phyloP scores from a whole-genome alignment of 495 filamentous ascomycete genomes.

The Cryomyces antarcticus region DNA sequence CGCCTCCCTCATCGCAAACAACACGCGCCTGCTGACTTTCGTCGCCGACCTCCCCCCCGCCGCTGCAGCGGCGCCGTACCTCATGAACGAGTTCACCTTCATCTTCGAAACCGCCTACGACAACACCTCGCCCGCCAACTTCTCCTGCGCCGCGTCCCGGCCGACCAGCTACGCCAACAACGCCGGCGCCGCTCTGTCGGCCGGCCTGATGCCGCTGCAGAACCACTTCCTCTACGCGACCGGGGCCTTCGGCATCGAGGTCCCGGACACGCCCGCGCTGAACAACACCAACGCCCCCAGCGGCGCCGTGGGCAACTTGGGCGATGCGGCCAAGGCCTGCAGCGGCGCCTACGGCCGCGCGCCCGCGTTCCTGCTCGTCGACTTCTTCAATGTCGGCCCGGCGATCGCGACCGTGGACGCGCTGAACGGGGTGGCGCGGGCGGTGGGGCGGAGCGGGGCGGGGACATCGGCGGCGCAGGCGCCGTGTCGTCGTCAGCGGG shows the following conservation, averaged over 20 bases:
- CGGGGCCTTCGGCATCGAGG: constrained; percentile 10
- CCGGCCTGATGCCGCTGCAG: constrained; percentile 17
- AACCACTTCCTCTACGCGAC: constrained; percentile 19
- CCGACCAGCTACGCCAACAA: constrained; percentile 8
- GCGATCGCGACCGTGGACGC: constrained; percentile 15
- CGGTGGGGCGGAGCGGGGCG: constrained; percentile 6
- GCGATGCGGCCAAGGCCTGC: constrained; percentile 7
- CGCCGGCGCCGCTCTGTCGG: constrained; percentile 7
- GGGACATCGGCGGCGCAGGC: not conserved
- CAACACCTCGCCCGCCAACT: constrained; percentile 10
- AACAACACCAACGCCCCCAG: constrained; percentile 9
- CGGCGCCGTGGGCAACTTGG: constrained; percentile 11
- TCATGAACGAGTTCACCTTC: constrained; percentile 21
- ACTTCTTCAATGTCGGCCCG: constrained; percentile 19
- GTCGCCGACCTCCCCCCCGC: constrained; percentile 9
- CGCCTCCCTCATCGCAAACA: constrained; percentile 12
- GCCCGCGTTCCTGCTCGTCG: constrained; percentile 15
- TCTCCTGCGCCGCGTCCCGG: constrained; percentile 14
- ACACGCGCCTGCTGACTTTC: constrained; percentile 19
- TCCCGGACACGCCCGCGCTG: constrained; percentile 2
- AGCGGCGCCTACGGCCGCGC: constrained; percentile 9
- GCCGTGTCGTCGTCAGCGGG: not conserved
- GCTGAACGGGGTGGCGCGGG: constrained; percentile 13
- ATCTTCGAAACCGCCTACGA: constrained; percentile 22
- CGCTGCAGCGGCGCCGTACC: constrained; percentile 12